Evolutionary conservation across 1,284 basidiomycete genomes (phyloP).

Genomic region (Malassezia arunalokei): DNA sequence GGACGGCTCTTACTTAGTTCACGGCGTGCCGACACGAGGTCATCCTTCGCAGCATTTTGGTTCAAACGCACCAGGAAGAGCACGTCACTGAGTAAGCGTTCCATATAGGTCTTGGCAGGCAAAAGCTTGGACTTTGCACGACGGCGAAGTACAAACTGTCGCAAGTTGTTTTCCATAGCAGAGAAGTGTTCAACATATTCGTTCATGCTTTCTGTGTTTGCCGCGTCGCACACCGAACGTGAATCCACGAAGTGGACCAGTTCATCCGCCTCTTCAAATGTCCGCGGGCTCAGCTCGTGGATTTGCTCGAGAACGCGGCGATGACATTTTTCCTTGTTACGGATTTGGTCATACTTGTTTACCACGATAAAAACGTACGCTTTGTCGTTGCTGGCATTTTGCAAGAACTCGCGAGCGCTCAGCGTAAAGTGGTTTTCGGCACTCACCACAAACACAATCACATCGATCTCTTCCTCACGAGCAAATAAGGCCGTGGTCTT

Average conservation of each 20-base stretch:
- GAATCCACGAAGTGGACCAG: conserved; percentile 98
- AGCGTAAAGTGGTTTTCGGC: conserved; percentile 98
- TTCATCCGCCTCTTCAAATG: conserved; percentile 78
- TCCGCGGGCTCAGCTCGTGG: conserved; percentile 76
- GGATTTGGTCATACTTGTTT: conserved; percentile 93
- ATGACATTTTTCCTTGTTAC: conserved; percentile 86
- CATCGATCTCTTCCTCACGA: conserved; percentile 95
- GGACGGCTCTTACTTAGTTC: conserved; percentile 66
- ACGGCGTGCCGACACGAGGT: conserved; percentile 62
- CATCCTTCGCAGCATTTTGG: conserved; percentile 66
- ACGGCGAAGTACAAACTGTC: conserved; percentile 90
- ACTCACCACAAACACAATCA: conserved; percentile 93
- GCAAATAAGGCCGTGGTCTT: conserved; percentile 94
- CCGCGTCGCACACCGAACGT: conserved; percentile 42
- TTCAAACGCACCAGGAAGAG: conserved; percentile 78
- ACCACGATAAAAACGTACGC: conserved; percentile 97
- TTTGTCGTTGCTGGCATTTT: conserved; percentile 88
- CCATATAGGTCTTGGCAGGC: conserved; percentile 85
- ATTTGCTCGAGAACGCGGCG: conserved; percentile 86
- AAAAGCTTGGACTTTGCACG: conserved; percentile 88
- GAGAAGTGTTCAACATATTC: conserved; percentile 57
- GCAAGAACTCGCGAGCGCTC: conserved; percentile 86
- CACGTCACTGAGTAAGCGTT: conserved; percentile 75
- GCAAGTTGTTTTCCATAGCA: conserved; percentile 76
- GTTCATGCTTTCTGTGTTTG: conserved; percentile 20